Evolutionary conservation across 108 stramenopile genomes (phyloP).

Genomic region (Chaetoceros muelleri): DNA sequence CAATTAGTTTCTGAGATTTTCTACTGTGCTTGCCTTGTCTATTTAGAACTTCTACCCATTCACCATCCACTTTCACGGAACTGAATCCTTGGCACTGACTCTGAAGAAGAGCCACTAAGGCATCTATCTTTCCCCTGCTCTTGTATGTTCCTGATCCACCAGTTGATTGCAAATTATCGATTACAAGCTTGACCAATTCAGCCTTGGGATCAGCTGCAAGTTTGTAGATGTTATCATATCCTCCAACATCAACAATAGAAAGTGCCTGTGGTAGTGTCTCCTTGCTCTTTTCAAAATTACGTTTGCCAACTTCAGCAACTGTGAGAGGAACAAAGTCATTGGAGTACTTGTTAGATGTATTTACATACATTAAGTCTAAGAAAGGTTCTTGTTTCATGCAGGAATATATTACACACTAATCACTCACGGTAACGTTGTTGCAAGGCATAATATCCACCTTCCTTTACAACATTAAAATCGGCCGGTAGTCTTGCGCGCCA

Average conservation of each 20-base stretch:
- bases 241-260: constrained; percentile 20
- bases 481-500: not conserved
- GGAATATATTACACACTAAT: no score
- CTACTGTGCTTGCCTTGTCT: constrained; percentile 19
- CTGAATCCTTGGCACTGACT: constrained; percentile 32
- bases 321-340: no score
- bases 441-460: not conserved
- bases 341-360: no score
- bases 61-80: constrained; percentile 31
- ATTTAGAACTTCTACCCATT: constrained; percentile 27
- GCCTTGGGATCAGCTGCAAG: constrained; percentile 21
- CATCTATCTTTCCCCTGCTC: constrained; percentile 9
- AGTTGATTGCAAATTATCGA: not conserved
- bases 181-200: constrained; percentile 16
- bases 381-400: no score
- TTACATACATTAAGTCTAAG: no score
- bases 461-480: not conserved
- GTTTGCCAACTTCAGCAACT: not conserved
- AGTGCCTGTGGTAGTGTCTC: not conserved
- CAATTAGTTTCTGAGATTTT: constrained; percentile 30
- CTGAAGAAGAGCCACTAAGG: constrained; percentile 16
- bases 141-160: constrained; percentile 1
- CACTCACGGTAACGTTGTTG: not conserved
- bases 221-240: constrained; percentile 26
- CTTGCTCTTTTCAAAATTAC: not conserved